Evolutionary conservation across 2,329 filamentous ascomycete genomes (phyloP).

Genomic region (Fusarium beomiforme): DNA sequence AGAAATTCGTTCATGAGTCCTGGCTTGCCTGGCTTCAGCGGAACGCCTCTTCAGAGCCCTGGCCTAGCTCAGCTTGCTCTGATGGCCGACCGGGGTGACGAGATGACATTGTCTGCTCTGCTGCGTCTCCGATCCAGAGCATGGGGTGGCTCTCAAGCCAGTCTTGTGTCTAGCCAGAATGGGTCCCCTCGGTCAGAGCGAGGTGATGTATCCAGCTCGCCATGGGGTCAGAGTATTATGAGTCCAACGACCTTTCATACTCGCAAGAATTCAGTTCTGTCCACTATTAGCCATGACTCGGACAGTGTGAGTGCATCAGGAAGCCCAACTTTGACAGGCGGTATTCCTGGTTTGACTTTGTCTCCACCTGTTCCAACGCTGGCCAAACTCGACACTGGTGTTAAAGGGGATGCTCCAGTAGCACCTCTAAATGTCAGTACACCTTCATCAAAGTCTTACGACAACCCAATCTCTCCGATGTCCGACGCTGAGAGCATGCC

Average conservation of each 20-base stretch:
- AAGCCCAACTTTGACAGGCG: conserved; percentile 62
- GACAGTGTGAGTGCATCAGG: conserved; percentile 57
- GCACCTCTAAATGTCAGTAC: conserved; percentile 17
- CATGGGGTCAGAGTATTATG: conserved; percentile 45
- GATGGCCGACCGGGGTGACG: conserved; percentile 65
- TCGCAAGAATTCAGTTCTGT: conserved; percentile 62
- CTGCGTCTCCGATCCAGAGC: conserved; percentile 78
- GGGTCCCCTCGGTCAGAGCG: conserved; percentile 62
- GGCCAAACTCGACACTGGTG: conserved; percentile 12
- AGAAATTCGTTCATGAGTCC: conserved; percentile 89
- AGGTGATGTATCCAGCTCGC: conserved; percentile 58
- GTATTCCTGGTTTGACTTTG: conserved; percentile 46
- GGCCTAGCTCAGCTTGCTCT: conserved; percentile 81
- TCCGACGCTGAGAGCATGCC: conserved; percentile 31
- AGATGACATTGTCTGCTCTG: conserved; percentile 78
- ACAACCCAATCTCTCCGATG: conserved; percentile 33
- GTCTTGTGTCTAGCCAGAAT: conserved; percentile 66
- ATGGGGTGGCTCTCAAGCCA: conserved; percentile 84
- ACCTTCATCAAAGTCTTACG: conserved; percentile 17
- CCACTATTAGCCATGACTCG: conserved; percentile 59
- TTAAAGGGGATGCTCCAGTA: conserved; percentile 17
- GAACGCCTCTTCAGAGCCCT: conserved; percentile 69
- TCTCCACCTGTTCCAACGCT: conserved; percentile 39
- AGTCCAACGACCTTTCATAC: conserved; percentile 48
- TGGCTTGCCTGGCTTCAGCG: conserved; percentile 52